Base-by-base conservation (phyloP, 352 stramenopile species). In the Blastocystis sp. region DNA sequence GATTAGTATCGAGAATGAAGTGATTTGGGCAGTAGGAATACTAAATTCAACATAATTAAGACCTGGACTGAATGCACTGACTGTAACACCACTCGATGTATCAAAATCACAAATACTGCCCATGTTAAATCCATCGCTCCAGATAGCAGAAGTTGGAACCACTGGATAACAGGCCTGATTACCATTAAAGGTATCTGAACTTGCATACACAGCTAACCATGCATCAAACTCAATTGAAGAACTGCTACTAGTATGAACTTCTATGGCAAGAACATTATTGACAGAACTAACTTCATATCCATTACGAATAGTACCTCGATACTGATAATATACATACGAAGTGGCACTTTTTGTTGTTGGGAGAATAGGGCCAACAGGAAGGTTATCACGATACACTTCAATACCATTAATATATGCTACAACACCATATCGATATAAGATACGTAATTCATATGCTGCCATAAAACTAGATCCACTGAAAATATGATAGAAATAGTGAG, bases 401-500 rank as follows among this genome's bases (percentile, higher is more conserved):
- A 49, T 14, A 39, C 69, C 69, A 63, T 80, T 80, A 7, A 80
- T 19, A 12, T 58, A 58, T 0, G 42, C 46, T n/a, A 80, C 46
- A 16, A 80, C 42, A 42, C 69, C 69, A 37, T 80, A 59, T 12
- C 69, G 32, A 39, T 80, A 80, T 21, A 42, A 35, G 4, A 80
- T 32, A 63, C 27, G 27, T 4, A 80, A 16, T 32, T 51, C 46
- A 37, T 65, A 80, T 19, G 69, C 37, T 43, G 69, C 46, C 11
- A 80, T 61, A 32, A 65, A 65, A 32, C 5, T 14, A 21, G 3
- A 29, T 46, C 59, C 32, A 21, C 24, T 35, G 12, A 71, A 71
- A n/a, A 39, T 71, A 12, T 43, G 71, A n/a, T 61, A 61, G 65
- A 78, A 87, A n/a, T 87, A 87, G 46, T 78, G 59, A 46, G 39